phyloP scores from a whole-genome alignment of 2,329 filamentous ascomycete genomes.

The Sphaerostilbella broomeana region DNA sequence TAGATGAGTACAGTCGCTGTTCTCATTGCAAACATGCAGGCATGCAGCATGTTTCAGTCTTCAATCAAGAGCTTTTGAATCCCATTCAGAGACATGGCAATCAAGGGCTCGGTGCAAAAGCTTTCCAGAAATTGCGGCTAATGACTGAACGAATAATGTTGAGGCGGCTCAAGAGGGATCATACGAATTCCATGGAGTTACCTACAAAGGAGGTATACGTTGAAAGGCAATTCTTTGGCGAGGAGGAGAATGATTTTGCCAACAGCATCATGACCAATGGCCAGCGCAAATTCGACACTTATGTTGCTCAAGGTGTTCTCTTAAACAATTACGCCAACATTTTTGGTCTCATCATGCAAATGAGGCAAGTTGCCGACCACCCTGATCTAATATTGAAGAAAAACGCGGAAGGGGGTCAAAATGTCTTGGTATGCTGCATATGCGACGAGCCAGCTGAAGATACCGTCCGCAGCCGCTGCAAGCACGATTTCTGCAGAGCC shows the following conservation, averaged over 20 bases:
- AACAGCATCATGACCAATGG: slow-evolving; percentile 92
- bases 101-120: slow-evolving; percentile 54
- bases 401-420: slow-evolving; percentile 76
- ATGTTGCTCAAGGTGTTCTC: slow-evolving; percentile 88
- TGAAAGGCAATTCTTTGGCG: slow-evolving; percentile 92
- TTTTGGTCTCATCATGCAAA: slow-evolving; percentile 97
- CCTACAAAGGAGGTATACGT: slow-evolving; percentile 91
- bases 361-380: slow-evolving; percentile 96
- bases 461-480: slow-evolving; percentile 84
- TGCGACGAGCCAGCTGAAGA: slow-evolving; percentile 96
- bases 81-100: slow-evolving; percentile 64
- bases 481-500: slow-evolving; percentile 60
- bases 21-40: slow-evolving; percentile 48
- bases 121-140: slow-evolving; percentile 74
- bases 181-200: slow-evolving; percentile 91
- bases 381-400: slow-evolving; percentile 92
- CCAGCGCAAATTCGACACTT: slow-evolving; percentile 85
- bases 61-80: slow-evolving; percentile 92
- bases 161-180: slow-evolving; percentile 85
- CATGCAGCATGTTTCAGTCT: slow-evolving; percentile 52
- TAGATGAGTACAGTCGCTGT: slow-evolving; percentile 66
- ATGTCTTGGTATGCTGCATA: slow-evolving; percentile 85
- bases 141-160: slow-evolving; percentile 94
- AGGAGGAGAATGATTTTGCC: slow-evolving; percentile 93
- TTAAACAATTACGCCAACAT: slow-evolving; percentile 99